These are phyloP conservation scores for Purpureocillium takamizusanense DNA, from an alignment of 2,329 filamentous ascomycete genomes.

Conservation along the genomic window DNA sequence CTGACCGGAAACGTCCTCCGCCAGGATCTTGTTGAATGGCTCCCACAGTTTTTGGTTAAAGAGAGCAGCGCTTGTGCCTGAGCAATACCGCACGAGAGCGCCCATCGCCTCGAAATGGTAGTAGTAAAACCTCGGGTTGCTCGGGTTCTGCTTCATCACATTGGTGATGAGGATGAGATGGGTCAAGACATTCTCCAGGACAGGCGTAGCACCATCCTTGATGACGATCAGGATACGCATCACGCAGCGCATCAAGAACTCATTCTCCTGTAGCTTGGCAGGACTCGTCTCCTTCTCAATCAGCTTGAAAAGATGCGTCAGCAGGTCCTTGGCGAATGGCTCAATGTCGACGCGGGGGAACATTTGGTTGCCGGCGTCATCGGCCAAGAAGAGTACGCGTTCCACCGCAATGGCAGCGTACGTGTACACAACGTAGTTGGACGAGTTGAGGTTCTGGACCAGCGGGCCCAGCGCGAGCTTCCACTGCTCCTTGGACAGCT, in stretches of 20 bases:
- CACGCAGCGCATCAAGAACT: constrained; percentile 96
- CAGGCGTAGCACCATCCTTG: constrained; percentile 66
- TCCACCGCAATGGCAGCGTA: constrained; percentile 97
- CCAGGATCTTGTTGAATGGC: constrained; percentile 72
- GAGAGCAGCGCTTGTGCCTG: constrained; percentile 55
- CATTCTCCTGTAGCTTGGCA: constrained; percentile 95
- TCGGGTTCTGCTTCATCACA: constrained; percentile 88
- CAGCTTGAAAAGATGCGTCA: constrained; percentile 83
- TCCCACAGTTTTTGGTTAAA: constrained; percentile 76
- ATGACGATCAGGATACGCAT: constrained; percentile 97
- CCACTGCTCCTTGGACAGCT: constrained; percentile 88
- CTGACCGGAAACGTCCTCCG: constrained; percentile 70
- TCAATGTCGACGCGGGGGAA: constrained; percentile 73
- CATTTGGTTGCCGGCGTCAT: constrained; percentile 65
- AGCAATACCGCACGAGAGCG: constrained; percentile 67
- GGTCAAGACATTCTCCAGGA: constrained; percentile 69
- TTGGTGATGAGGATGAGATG: constrained; percentile 85
- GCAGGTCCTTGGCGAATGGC: constrained; percentile 73
- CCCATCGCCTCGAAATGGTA: constrained; percentile 95
- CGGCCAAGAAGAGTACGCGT: constrained; percentile 74
- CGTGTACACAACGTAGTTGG: constrained; percentile 94
- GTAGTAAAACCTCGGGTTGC: constrained; percentile 97
- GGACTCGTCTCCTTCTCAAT: constrained; percentile 79
- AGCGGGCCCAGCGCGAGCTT: constrained; percentile 79
- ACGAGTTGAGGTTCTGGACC: constrained; percentile 81